A percentile compares a stretch with the other conserved stretches of the same genome.
These are phyloP conservation scores for Sporothrix brunneoviolacea DNA, from an alignment of 2,329 filamentous ascomycete species.

Conservation along the genomic window DNA sequence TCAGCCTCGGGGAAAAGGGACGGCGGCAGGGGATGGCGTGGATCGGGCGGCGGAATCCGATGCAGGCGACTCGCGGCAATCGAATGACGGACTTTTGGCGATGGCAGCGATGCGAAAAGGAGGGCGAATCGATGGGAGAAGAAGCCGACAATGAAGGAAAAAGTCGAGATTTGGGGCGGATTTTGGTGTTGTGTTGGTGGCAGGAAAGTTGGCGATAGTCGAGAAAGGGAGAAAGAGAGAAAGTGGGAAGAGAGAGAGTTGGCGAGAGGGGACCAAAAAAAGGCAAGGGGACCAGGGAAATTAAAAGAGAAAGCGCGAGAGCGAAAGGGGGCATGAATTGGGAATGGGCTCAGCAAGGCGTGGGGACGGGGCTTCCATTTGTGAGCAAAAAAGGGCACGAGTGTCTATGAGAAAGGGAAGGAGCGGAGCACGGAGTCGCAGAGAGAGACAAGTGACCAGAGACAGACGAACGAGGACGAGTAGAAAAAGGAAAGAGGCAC, in stretches of 20 bases:
- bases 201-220: neutral
- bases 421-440: conserved; percentile 16
- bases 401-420: conserved; percentile 4
- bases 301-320: conserved; percentile 10
- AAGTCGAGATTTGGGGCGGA: conserved; percentile 20
- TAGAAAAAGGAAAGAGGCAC: conserved; percentile 22
- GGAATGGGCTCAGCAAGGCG: conserved; percentile 11
- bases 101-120: conserved; percentile 22
- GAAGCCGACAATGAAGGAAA: conserved; percentile 29
- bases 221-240: conserved; percentile 9
- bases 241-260: conserved; percentile 13
- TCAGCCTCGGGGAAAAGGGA: neutral
- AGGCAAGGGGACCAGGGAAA: conserved; percentile 9
- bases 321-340: conserved; percentile 27
- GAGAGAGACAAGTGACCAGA: conserved; percentile 20
- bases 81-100: conserved; percentile 31
- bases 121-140: conserved; percentile 32
- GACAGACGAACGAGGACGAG: neutral
- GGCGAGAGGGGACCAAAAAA: conserved; percentile 1
- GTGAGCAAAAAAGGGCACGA: conserved; percentile 19
- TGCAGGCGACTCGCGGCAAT: conserved; percentile 26
- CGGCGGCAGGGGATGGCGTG: conserved; percentile 19
- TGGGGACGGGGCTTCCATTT: conserved; percentile 49
- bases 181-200: conserved; percentile 22
- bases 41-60: conserved; percentile 23